These are phyloP conservation scores for Juncus inflexus DNA, from an alignment of 176 grass and related monocot genomes.

Conservation along the genomic window DNA sequence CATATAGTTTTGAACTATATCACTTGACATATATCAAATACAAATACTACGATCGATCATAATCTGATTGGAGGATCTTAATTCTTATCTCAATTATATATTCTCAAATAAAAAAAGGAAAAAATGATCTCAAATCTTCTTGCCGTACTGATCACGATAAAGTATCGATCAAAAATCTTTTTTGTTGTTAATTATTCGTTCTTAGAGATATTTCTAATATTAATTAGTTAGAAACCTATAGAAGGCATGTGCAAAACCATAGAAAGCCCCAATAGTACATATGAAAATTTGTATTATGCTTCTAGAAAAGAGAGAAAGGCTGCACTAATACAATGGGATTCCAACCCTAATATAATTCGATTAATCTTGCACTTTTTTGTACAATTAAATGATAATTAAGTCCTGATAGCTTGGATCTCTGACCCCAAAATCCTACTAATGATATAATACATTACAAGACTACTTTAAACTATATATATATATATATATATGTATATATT, in stretches of 20 bases:
- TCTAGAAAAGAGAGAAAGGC: slow-evolving; percentile 13
- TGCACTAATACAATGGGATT: slow-evolving; percentile 14
- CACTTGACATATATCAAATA: too few relatives aligned
- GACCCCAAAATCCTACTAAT: too few relatives aligned
- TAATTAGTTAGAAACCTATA: slow-evolving; percentile 1
- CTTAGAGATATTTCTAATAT: neutral
- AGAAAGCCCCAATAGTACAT: slow-evolving; percentile 21
- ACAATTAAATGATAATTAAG: too few relatives aligned
- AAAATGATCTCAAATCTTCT: neutral
- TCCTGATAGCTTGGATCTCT: too few relatives aligned
- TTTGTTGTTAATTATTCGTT: neutral
- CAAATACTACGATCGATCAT: too few relatives aligned
- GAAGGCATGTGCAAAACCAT: slow-evolving; percentile 26
- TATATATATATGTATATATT: too few relatives aligned
- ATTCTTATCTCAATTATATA: too few relatives aligned
- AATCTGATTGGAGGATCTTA: too few relatives aligned
- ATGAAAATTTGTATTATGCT: slow-evolving; percentile 4
- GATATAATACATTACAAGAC: too few relatives aligned
- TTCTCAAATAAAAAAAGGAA: too few relatives aligned
- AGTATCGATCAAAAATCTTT: neutral
- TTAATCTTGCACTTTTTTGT: neutral
- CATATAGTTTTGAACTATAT: too few relatives aligned
- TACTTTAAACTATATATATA: too few relatives aligned
- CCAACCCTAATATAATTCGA: slow-evolving; percentile 3
- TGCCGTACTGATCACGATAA: neutral